Percentiles rank a stretch among this genome's conserved stretches.
phyloP scores from a whole-genome alignment of 1,284 basidiomycete species.

The Coniferiporia sulphurascens region DNA sequence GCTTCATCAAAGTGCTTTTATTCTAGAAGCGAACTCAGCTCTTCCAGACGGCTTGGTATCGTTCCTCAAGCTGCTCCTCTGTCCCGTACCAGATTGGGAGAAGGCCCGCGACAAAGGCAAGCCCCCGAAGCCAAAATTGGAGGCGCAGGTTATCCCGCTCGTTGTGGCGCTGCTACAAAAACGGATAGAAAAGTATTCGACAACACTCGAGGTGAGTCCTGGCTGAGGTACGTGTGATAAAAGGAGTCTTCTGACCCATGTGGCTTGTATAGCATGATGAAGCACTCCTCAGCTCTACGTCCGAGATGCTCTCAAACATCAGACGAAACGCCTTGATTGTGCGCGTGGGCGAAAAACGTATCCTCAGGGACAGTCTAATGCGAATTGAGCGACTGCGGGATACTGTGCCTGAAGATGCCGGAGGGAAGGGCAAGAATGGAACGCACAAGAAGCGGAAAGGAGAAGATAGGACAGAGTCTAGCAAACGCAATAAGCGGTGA shows the following conservation, averaged over 20 bases:
- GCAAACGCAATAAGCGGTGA: neutral
- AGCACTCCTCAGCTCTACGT: conserved; percentile 34
- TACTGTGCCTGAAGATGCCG: no score
- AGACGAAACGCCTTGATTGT: conserved; percentile 67
- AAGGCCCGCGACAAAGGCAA: conserved; percentile 64
- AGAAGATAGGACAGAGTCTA: neutral
- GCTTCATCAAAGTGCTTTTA: conserved; percentile 46
- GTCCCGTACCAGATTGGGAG: conserved; percentile 59
- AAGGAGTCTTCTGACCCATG: conserved; percentile 4
- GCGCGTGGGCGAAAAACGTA: conserved; percentile 76
- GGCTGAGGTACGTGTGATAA: neutral
- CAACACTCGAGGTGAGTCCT: conserved; percentile 47
- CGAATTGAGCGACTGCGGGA: neutral
- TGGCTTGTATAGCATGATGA: conserved; percentile 48
- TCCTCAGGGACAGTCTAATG: conserved; percentile 39
- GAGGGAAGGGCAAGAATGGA: neutral
- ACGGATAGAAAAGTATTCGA: conserved; percentile 54
- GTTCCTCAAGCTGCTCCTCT: conserved; percentile 65
- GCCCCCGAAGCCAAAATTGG: conserved; percentile 71
- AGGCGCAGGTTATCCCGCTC: conserved; percentile 42
- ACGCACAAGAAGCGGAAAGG: neutral
- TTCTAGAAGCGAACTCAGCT: conserved; percentile 51
- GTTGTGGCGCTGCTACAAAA: conserved; percentile 45
- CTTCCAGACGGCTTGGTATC: conserved; percentile 65
- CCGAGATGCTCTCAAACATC: conserved; percentile 32